These are phyloP conservation scores for Pistacia integerrima DNA, from an alignment of 345 rosid species.

Conservation along the genomic window DNA sequence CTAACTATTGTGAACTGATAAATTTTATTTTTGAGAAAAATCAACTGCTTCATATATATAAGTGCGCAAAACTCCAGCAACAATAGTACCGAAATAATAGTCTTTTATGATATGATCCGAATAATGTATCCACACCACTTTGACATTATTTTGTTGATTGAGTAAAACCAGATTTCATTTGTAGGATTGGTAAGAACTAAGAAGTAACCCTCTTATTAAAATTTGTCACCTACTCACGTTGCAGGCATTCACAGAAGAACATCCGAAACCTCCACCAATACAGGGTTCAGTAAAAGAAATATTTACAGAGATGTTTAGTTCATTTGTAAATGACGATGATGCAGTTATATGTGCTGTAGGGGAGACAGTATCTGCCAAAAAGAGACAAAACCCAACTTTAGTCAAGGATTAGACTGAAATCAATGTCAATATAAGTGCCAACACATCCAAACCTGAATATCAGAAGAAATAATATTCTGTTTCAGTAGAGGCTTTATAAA, in stretches of 20 bases:
- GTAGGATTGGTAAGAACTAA: not conserved
- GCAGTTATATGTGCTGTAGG: slow-evolving; percentile 76
- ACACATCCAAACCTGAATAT: slow-evolving; percentile 2
- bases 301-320: slow-evolving; percentile 68
- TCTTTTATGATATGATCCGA: not conserved
- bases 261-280: slow-evolving; percentile 66
- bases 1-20: not conserved
- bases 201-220: not conserved
- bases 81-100: not conserved
- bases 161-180: not conserved
- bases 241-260: slow-evolving; percentile 78
- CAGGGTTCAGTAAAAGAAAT: slow-evolving; percentile 81
- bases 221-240: slow-evolving; percentile 77
- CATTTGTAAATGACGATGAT: slow-evolving; percentile 70
- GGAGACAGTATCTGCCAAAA: slow-evolving; percentile 70
- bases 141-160: not conserved
- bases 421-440: not conserved
- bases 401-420: slow-evolving; percentile 7
- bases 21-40: not conserved
- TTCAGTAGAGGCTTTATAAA: not conserved
- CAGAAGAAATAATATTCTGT: not conserved
- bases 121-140: not conserved
- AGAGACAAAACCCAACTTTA: slow-evolving; percentile 17
- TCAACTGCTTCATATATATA: not conserved
- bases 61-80: not conserved